phyloP scores from a whole-genome alignment of 495 filamentous ascomycete genomes.

The Bombardia bombarda region DNA sequence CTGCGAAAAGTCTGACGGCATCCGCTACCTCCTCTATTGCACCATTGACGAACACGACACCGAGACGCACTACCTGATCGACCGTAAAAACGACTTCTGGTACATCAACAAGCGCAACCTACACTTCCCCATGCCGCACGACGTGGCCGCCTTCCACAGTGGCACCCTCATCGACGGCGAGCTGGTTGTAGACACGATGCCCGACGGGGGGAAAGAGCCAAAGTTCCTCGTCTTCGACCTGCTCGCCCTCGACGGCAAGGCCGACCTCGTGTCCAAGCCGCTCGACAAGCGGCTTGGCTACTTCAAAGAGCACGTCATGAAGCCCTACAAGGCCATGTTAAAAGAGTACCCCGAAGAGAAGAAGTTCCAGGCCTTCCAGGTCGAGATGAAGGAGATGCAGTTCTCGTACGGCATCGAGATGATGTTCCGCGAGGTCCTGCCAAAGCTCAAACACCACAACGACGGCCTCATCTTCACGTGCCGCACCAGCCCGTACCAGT shows the following conservation, averaged over 20 bases:
- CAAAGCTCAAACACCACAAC: constrained; percentile 79
- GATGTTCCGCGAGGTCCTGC: constrained; percentile 83
- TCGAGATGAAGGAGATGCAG: constrained; percentile 82
- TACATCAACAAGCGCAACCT: constrained; percentile 54
- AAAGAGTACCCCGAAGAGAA: constrained; percentile 61
- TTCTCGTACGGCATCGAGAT: constrained; percentile 79
- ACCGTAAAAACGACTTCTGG: constrained; percentile 96
- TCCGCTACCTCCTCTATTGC: constrained; percentile 88
- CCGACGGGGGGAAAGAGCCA: constrained; percentile 55
- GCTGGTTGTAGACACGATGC: constrained; percentile 69
- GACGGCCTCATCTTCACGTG: constrained; percentile 97
- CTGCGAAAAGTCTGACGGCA: constrained; percentile 96
- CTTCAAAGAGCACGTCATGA: constrained; percentile 68
- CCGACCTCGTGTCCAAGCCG: constrained; percentile 60
- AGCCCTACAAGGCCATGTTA: constrained; percentile 69
- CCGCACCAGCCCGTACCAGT: constrained; percentile 71
- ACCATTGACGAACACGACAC: constrained; percentile 52
- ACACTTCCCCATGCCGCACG: constrained; percentile 68
- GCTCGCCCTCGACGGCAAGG: constrained; percentile 69
- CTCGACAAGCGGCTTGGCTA: constrained; percentile 86
- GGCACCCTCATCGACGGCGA: constrained; percentile 89
- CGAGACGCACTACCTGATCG: constrained; percentile 68
- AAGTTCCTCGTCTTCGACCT: constrained; percentile 92
- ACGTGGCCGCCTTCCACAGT: constrained; percentile 59
- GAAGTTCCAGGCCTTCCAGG: constrained; percentile 62